phyloP scores from a whole-genome alignment of 768 basidiomycete species.

The Suillus americanus region DNA sequence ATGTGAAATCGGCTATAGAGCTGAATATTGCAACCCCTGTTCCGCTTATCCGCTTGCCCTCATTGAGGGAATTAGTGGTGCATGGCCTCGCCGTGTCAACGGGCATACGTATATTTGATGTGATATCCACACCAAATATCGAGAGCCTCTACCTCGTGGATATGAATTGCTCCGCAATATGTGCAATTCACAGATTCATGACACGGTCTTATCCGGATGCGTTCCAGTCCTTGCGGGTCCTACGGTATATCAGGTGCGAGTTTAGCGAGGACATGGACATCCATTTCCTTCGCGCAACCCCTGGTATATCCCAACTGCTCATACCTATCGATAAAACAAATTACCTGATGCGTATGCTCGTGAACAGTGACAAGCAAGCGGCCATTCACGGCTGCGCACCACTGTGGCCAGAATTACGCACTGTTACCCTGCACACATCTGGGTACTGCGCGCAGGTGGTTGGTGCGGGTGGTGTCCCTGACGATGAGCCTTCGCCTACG shows the following conservation, averaged over 20 bases:
- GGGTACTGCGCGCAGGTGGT: conserved; percentile 22
- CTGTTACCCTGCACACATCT: conserved; percentile 30
- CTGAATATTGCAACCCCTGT: conserved; percentile 19
- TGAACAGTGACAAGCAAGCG: conserved; percentile 35
- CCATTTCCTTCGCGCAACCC: conserved; percentile 31
- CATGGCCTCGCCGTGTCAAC: conserved; percentile 29
- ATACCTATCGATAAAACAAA: conserved; percentile 30
- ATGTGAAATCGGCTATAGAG: conserved; percentile 33
- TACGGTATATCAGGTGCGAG: conserved; percentile 31
- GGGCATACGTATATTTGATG: conserved; percentile 31
- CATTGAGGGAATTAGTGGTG: conserved; percentile 30
- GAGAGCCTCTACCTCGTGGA: conserved; percentile 32
- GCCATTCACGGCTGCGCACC: conserved; percentile 25
- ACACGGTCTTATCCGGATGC: conserved; percentile 24
- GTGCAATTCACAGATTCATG: conserved; percentile 29
- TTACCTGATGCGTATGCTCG: conserved; percentile 29
- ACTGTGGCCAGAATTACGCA: conserved; percentile 28
- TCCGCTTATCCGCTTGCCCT: conserved; percentile 22
- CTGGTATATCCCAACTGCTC: conserved; percentile 31
- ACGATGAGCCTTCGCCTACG: conserved; percentile 30
- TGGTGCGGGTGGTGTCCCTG: conserved; percentile 19
- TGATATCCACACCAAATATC: conserved; percentile 32
- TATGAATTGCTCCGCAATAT: conserved; percentile 26
- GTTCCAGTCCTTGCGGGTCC: conserved; percentile 27
- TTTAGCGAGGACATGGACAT: conserved; percentile 32